Evolutionary conservation across 345 rosid genomes (phyloP).

Genomic region (Citrus trifoliata): DNA sequence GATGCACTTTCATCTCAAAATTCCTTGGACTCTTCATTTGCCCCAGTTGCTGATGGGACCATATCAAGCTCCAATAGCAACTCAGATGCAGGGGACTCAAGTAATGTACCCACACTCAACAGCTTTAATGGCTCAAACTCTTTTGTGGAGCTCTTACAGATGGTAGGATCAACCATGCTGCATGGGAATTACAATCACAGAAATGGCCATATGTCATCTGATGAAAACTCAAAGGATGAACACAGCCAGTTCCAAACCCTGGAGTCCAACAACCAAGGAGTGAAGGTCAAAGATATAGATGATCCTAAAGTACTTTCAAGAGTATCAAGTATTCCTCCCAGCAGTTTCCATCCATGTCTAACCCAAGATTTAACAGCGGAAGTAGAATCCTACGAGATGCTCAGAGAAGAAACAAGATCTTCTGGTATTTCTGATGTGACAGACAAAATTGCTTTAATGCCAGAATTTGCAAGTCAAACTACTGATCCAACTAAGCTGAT

Average conservation of each 20-base stretch:
- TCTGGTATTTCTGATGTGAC: conserved; percentile 17
- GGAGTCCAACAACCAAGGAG: conserved; percentile 15
- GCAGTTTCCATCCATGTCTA: conserved; percentile 27
- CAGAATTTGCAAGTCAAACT: conserved; percentile 24
- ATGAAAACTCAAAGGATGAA: conserved; percentile 26
- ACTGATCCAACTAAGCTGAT: conserved; percentile 21
- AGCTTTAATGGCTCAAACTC: conserved; percentile 29
- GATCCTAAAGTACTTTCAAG: conserved; percentile 27
- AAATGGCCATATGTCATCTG: conserved; percentile 18
- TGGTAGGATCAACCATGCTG: conserved; percentile 35
- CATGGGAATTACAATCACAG: conserved; percentile 27
- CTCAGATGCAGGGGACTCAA: conserved; percentile 35
- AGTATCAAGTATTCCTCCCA: conserved; percentile 23
- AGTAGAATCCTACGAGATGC: conserved; percentile 26
- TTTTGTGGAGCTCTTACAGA: conserved; percentile 55
- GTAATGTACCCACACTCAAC: conserved; percentile 12
- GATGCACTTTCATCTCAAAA: conserved; percentile 47
- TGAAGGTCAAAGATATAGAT: conserved; percentile 21
- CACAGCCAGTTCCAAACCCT: conserved; percentile 12
- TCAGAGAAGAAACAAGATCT: conserved; percentile 30
- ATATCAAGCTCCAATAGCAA: conserved; percentile 47
- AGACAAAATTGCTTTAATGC: conserved; percentile 19
- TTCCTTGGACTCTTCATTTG: conserved; percentile 34
- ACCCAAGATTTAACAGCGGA: conserved; percentile 22
- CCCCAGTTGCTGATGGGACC: conserved; percentile 46